Evolutionary conservation across 345 rosid genomes (phyloP).

Genomic region (Cardamine chenopodiifolia): DNA sequence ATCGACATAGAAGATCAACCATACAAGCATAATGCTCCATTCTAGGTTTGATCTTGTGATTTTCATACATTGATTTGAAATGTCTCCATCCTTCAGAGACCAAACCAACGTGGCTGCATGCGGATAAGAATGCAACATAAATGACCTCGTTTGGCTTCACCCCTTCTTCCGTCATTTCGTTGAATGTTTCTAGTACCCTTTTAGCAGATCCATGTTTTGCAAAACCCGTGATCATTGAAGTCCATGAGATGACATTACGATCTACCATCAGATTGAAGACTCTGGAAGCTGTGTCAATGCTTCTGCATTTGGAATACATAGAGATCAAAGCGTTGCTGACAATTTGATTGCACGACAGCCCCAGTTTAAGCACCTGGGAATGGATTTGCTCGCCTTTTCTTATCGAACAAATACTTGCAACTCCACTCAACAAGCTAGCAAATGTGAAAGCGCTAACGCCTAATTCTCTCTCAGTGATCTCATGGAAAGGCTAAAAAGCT

Average conservation of each 20-base stretch:
- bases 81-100: constrained; percentile 65
- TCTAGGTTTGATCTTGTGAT: constrained; percentile 62
- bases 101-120: constrained; percentile 79
- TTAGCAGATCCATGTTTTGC: constrained; percentile 69
- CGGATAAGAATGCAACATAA: constrained; percentile 67
- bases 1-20: constrained; percentile 74
- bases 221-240: constrained; percentile 76
- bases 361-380: constrained; percentile 57
- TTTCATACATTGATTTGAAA: constrained; percentile 59
- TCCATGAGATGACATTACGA: constrained; percentile 68
- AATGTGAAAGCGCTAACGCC: constrained; percentile 60
- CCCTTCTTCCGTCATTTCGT: constrained; percentile 50
- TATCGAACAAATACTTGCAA: constrained; percentile 61
- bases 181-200: constrained; percentile 62
- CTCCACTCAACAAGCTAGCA: constrained; percentile 71
- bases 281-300: constrained; percentile 57
- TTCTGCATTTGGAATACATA: constrained; percentile 77
- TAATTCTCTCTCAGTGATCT: constrained; percentile 48
- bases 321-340: constrained; percentile 68
- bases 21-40: constrained; percentile 84
- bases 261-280: constrained; percentile 56
- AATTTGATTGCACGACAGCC: constrained; percentile 45
- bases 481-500: constrained; percentile 51
- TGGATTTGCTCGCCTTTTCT: constrained; percentile 74
- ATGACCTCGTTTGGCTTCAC: constrained; percentile 66